These are phyloP conservation scores for Vigna trinervia DNA, from an alignment of 306 rosid species.

Conservation along the genomic window DNA sequence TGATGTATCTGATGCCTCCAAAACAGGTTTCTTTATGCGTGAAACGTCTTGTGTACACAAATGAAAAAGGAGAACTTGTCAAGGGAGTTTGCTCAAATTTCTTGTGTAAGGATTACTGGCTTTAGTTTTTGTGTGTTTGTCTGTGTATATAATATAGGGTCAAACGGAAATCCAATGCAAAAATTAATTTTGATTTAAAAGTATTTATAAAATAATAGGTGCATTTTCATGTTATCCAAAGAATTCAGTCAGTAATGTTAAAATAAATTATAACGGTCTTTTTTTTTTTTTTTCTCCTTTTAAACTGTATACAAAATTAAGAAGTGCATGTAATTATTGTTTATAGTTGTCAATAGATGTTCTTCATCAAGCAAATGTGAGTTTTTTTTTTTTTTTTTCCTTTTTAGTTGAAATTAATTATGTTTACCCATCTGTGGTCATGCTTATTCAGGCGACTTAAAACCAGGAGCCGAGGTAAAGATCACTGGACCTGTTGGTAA, in stretches of 20 bases:
- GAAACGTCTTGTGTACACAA: conserved; percentile 86
- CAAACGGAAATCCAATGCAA: too few species aligned
- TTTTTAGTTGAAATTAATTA: background rate
- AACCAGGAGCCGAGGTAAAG: conserved; percentile 81
- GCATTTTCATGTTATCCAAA: too few species aligned
- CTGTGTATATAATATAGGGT: too few species aligned
- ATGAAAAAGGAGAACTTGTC: conserved; percentile 84
- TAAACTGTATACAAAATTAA: too few species aligned
- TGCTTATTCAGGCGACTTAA: conserved; percentile 81
- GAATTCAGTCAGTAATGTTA: too few species aligned
- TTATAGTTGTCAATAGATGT: background rate
- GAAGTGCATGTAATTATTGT: background rate
- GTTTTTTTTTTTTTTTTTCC: too few species aligned
- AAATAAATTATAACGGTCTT: too few species aligned
- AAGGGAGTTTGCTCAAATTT: conserved; percentile 98
- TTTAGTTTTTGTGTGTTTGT: conserved; percentile 6
- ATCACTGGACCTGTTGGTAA: conserved; percentile 96
- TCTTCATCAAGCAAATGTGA: background rate
- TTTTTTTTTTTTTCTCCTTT: too few species aligned
- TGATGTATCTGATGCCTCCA: conserved; percentile 31
- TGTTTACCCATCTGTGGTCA: background rate
- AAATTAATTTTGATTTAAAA: too few species aligned
- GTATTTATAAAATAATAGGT: too few species aligned
- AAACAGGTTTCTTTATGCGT: conserved; percentile 88
- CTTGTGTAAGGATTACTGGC: conserved; percentile 70